A percentile compares a stretch with the other conserved stretches of the same genome.
Conservation (phyloP, 2,329 filamentous ascomycete genomes). For the Parascedosporium putredinis region DNA sequence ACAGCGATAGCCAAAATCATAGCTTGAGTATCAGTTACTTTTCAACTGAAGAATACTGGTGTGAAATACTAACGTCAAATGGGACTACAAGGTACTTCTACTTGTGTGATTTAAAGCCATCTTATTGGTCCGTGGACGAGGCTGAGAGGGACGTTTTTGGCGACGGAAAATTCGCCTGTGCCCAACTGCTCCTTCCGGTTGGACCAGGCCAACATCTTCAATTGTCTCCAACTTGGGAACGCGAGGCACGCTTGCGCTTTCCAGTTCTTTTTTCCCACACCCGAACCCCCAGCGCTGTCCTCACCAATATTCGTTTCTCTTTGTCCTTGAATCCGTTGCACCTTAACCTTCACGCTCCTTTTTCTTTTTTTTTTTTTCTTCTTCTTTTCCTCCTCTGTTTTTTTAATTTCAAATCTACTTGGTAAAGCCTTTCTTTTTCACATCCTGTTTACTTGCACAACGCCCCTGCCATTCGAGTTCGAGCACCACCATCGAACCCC, state of each 20-base stretch:
- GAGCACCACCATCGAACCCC: neutral
- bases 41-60: too few species aligned
- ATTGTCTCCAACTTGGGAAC: slow-evolving; percentile 5
- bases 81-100: too few species aligned
- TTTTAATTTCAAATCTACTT: too few species aligned
- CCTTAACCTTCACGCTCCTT: slow-evolving; percentile 5
- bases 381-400: neutral
- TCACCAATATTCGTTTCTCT: neutral
- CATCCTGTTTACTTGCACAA: too few species aligned
- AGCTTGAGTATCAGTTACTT: too few species aligned
- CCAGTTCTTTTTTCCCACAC: slow-evolving; percentile 1
- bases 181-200: slow-evolving; percentile 1
- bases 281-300: neutral
- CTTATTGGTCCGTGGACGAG: neutral
- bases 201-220: neutral
- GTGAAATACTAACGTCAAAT: too few species aligned
- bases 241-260: slow-evolving; percentile 3
- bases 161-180: slow-evolving; percentile 2
- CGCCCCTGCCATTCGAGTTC: too few species aligned
- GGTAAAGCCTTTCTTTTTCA: too few species aligned
- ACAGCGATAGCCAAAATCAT: too few species aligned
- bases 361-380: slow-evolving; percentile 5
- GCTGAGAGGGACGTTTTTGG: neutral
- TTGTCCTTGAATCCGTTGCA: slow-evolving; percentile 1
- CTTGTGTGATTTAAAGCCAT: neutral